phyloP scores from a whole-genome alignment of 306 rosid species.

The Quercus agrifolia region DNA sequence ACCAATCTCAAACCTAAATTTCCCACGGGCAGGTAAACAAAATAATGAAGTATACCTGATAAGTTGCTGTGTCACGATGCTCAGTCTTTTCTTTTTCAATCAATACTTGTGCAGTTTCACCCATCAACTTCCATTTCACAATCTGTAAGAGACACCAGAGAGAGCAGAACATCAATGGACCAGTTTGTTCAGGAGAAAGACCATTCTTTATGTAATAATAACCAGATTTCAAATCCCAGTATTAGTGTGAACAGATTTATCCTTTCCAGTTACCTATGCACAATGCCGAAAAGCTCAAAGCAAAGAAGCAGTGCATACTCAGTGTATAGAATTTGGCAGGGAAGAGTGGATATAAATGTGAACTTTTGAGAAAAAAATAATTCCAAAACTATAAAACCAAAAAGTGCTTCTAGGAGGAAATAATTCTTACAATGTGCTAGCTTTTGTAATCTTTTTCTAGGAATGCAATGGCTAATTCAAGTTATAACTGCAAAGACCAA shows the following conservation, averaged over 20 bases:
- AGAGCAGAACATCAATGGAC: too few species aligned
- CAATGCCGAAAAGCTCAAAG: neutral
- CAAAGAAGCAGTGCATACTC: neutral
- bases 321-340: too few species aligned
- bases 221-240: neutral
- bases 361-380: too few species aligned
- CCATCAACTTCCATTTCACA: too few species aligned
- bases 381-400: too few species aligned
- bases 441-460: neutral
- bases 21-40: too few species aligned
- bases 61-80: rapidly evolving
- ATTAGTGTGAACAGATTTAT: neutral
- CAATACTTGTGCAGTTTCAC: too few species aligned
- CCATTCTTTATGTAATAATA: neutral
- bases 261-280: neutral
- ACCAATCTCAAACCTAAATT: too few species aligned
- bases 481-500: neutral
- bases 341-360: too few species aligned
- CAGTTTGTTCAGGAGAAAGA: neutral
- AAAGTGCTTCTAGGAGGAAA: neutral
- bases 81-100: too few species aligned
- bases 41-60: too few species aligned
- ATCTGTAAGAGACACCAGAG: too few species aligned
- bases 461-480: neutral
- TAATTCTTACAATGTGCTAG: neutral